Conservation (phyloP, 768 basidiomycete genomes). For the Phylloporus sp. region DNA sequence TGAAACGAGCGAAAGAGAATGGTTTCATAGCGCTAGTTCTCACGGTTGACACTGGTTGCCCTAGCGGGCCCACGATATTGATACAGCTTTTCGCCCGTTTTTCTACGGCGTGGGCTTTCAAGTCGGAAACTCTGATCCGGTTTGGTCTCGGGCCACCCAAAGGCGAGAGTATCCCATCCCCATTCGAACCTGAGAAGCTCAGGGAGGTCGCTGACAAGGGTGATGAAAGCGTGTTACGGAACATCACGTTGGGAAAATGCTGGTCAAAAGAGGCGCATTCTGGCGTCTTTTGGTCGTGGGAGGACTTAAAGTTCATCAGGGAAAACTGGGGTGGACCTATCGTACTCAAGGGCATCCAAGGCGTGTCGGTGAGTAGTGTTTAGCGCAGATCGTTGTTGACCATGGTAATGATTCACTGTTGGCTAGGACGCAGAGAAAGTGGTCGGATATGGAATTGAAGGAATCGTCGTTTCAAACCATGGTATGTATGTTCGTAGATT, state of each 20-base stretch:
- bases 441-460: constrained; percentile 59
- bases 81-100: constrained; percentile 36
- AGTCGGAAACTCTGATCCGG: constrained; percentile 40
- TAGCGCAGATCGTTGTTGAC: neutral
- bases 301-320: constrained; percentile 41
- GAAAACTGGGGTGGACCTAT: constrained; percentile 48
- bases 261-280: constrained; percentile 40
- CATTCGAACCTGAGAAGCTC: constrained; percentile 31
- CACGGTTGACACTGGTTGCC: constrained; percentile 41
- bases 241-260: constrained; percentile 31
- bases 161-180: constrained; percentile 29
- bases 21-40: constrained; percentile 44
- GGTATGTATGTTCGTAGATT: constrained; percentile 37
- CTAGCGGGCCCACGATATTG: constrained; percentile 45
- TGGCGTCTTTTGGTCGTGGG: constrained; percentile 43
- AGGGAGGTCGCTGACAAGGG: constrained; percentile 24
- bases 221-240: constrained; percentile 28
- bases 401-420: neutral
- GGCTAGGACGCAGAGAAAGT: constrained; percentile 50
- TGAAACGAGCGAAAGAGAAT: constrained; percentile 40
- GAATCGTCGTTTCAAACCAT: constrained; percentile 80
- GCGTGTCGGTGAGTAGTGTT: constrained; percentile 8
- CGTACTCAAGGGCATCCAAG: constrained; percentile 44
- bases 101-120: constrained; percentile 36
- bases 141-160: constrained; percentile 29